Evolutionary conservation across 108 stramenopile species (phyloP), one percentile per base, ranked within the genome.

Genomic region (Schizochytrium sp.): DNA sequence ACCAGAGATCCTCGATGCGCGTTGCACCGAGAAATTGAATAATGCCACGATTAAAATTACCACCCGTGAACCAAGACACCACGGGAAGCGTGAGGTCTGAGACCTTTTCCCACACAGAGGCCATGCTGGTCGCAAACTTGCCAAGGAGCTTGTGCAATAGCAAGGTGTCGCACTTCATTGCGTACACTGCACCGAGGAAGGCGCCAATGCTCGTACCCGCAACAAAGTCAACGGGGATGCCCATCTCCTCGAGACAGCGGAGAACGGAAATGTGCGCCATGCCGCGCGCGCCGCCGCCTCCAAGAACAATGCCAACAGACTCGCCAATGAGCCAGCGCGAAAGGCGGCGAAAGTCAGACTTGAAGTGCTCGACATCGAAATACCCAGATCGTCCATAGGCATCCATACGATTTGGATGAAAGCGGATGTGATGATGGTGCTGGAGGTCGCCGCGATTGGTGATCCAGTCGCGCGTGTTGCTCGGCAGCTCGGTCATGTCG

Each of bases 1-100:
- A 72, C 92, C 92, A 92, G 58, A 87, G 23, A 60, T 92, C 92
- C 88, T 92, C 92, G 60, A 92, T 89, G 19, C 58, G 51, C 8
- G 69, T 19, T 25, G 44, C 71, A 0, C 72, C 71, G 44, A 92
- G 23, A 23, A 63, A 59, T 5, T 72, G 8, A 29, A 72, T 58
- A 34, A 91, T 47, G 21, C 29, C 91, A 16, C n/a, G 58, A 58
- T 58, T 89, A 60, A 92, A 92, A 57, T 5, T 18, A 44, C 10
- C 25, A 16, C 92, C 92, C 21, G 16, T 5, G 72, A 91, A 91
- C 12, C 44, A 90, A 6, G 89, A 69, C 5, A 60, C 8, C 18
- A 91, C 18, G 41, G 92, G 92, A 0, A 91, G 72, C 41, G 92
- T 92, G 12, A 87, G 16, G 41, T 90, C 90, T 10, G 19, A n/a